Percentiles rank a stretch among this genome's conserved stretches.
phyloP scores from a whole-genome alignment of 768 basidiomycete species.

The Imleria badia region DNA sequence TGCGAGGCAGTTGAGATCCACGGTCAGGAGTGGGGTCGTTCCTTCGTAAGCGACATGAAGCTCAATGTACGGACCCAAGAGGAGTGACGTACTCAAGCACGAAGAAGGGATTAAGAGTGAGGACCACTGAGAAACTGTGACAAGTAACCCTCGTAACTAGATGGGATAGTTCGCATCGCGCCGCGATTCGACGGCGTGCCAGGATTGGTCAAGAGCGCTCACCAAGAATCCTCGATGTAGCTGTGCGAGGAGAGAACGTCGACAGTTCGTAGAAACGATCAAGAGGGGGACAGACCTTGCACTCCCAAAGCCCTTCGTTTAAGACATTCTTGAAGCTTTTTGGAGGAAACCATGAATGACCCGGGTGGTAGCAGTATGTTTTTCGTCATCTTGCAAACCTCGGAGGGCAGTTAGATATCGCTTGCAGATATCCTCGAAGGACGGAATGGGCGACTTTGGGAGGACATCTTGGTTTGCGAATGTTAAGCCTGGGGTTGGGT shows the following conservation, averaged over 20 bases:
- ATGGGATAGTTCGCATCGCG: too few species aligned
- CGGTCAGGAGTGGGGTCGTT: constrained; percentile 90
- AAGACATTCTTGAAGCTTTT: constrained; percentile 74
- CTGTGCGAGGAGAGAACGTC: constrained; percentile 38
- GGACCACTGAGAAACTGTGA: constrained; percentile 90
- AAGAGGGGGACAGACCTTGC: constrained; percentile 61
- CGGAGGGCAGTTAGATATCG: constrained; percentile 80
- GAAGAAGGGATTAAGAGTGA: constrained; percentile 96
- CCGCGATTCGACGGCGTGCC: too few species aligned
- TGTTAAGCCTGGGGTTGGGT: constrained; percentile 35
- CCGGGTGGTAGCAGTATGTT: constrained; percentile 70
- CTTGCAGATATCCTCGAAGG: constrained; percentile 80
- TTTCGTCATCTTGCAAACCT: constrained; percentile 78
- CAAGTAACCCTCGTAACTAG: constrained; percentile 90
- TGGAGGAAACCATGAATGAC: constrained; percentile 80
- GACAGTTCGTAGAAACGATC: neutral
- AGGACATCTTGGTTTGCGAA: constrained; percentile 65
- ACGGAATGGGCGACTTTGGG: constrained; percentile 91
- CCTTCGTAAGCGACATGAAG: constrained; percentile 40
- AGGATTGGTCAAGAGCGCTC: constrained; percentile 25
- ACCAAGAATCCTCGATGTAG: constrained; percentile 98
- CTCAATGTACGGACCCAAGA: too few species aligned
- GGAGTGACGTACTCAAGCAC: constrained; percentile 90
- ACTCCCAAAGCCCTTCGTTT: constrained; percentile 71
- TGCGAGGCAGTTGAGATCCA: constrained; percentile 83